phyloP scores from a whole-genome alignment of 176 grass and related monocot species.

The Avena eriantha region DNA sequence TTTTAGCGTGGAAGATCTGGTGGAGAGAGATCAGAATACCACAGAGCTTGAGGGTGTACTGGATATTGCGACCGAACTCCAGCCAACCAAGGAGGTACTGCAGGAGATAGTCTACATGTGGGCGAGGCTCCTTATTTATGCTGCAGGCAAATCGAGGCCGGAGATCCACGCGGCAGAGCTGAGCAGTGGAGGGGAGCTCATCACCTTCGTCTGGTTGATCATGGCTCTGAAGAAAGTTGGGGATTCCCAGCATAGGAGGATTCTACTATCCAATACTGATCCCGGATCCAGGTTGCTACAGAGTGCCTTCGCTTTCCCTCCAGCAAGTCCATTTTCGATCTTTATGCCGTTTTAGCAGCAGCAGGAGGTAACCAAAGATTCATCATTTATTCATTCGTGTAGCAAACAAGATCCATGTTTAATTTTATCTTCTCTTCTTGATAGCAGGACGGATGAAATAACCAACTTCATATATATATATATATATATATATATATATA shows the following conservation, averaged over 20 bases:
- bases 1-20: background rate
- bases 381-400: too few relatives aligned
- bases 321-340: too few relatives aligned
- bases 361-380: too few relatives aligned
- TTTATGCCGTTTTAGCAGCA: too few relatives aligned
- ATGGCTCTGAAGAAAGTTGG: background rate
- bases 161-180: background rate
- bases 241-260: background rate
- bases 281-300: fast-evolving
- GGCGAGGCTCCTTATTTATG: background rate
- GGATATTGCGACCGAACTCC: background rate
- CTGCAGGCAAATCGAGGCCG: background rate
- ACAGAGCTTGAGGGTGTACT: too few relatives aligned
- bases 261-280: background rate
- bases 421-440: too few relatives aligned
- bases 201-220: background rate
- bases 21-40: background rate
- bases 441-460: too few relatives aligned
- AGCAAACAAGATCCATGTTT: too few relatives aligned
- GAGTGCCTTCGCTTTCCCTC: too few relatives aligned
- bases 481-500: too few relatives aligned
- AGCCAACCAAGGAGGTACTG: background rate
- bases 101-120: background rate
- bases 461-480: too few relatives aligned
- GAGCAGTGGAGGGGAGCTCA: background rate